Evolutionary conservation across 1,284 basidiomycete species (phyloP), one percentile per base, ranked within the genome.

Genomic region (Ustilago esculenta): DNA sequence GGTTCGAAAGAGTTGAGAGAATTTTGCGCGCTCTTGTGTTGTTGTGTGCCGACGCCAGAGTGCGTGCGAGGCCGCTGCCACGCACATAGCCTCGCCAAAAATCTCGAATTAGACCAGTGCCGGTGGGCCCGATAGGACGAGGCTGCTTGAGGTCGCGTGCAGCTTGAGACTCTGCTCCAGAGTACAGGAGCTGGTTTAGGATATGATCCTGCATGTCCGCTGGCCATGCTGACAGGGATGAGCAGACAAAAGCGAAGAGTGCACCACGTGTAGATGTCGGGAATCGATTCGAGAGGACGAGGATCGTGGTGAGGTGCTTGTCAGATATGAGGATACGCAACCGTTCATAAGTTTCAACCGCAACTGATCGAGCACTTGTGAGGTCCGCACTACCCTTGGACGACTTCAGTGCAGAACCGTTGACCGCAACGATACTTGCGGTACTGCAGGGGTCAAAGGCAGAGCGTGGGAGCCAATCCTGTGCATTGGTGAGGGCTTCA

Each of bases 21-120:
- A 63, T 61, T 54, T 70, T 63, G 12, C 56, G 48, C 23, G 60
- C 61, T 17, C 61, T 50, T n/a, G 56, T 47, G 24, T 59, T 37
- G 15, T 52, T 24, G 3, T 49, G 45, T 4, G 72, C 59, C 11
- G 71, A 56, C 9, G 68, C 59, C 1, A 81, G 59, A 8, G 32
- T 59, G 14, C 67, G 64, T 11, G 68, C 68, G 2, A 81, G 57
- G 5, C 50, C 15, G 36, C 65, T 67, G 35, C 66, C 63, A 12
- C 80, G 75, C 2, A 80, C 61, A 32, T 73, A 77, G 21, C 79
- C 79, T 11, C 79, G 64, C 79, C 79, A 81, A 14, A 81, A 49
- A 37, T 81, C 80, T 17, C 79, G 73, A 12, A 79, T 72, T 10
- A 80, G 48, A 18, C 70, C 69, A 5, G 59, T 63, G 10, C 66